Evolutionary conservation across 805 yeast genomes (phyloP), one percentile per base, ranked within the genome.

Genomic region (Pichia manshurica): DNA sequence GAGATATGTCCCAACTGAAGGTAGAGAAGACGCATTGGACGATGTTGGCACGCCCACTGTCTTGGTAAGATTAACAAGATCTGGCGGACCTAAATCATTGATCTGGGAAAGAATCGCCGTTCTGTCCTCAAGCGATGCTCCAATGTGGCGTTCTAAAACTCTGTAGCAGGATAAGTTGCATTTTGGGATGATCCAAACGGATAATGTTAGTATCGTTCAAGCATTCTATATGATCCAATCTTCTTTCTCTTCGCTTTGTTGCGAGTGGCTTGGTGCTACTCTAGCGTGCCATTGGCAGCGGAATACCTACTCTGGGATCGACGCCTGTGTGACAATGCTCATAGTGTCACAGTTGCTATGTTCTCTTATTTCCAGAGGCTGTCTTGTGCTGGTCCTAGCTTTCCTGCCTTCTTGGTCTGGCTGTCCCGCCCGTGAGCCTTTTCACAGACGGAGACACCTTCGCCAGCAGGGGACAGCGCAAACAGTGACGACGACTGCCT

Each of bases 21-120:
- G 32, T 15, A 33, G 35, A 4, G 46, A 40, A 71, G 68, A 71
- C 69, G 55, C 32, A 16, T 46, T 44, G 12, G 47, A 19, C 29
- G 37, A 71, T 66, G 57, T 42, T 8, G 51, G 34, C 44, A 33
- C 57, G 31, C 42, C 68, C 43, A 46, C 57, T 16, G 59, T 60
- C 46, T 66, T 79, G 45, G 68, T 71, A 48, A 79, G 64, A 52
- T 73, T 74, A 47, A 80, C 77, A 63, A 77, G 66, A 65, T 78
- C 88, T 35, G 84, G 86, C 10, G 89, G 86, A 12, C 95, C 95
- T 48, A 86, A 63, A 52, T 84, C 90, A 46, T 65, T 70, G 51
- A 84, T 79, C 36, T 77, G 69, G 42, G 73, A 73, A 40, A 85
- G 65, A 54, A 84, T 74, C 33, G 76, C 64, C 2, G 84, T 77